phyloP scores from a whole-genome alignment of 371 early-diverging fungal genomes.

The Mortierella sp. region DNA sequence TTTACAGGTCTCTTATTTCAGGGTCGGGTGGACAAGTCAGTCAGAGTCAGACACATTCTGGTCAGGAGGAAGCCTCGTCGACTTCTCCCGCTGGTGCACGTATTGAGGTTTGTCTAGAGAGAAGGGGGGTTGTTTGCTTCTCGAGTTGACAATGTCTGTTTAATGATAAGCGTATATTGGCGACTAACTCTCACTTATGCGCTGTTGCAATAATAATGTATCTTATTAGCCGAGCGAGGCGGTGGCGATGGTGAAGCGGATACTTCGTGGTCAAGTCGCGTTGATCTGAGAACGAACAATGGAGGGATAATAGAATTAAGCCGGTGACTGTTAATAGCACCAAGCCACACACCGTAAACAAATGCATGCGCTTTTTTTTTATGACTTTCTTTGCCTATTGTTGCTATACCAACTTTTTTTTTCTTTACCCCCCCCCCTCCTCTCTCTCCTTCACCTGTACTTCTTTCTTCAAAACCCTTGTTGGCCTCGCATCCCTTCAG shows the following conservation, averaged over 20 bases:
- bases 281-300: background rate
- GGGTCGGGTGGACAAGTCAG: background rate
- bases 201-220: background rate
- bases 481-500: conserved; percentile 10
- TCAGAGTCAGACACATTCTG: background rate
- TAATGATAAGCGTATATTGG: background rate
- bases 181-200: background rate
- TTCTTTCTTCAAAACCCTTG: conserved; percentile 2
- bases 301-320: no score
- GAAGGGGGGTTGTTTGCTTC: no score
- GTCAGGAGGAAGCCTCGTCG: background rate
- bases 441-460: conserved; percentile 7
- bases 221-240: conserved; percentile 37
- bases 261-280: conserved; percentile 36
- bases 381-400: background rate
- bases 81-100: background rate
- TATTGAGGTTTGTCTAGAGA: background rate
- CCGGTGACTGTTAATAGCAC: background rate
- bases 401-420: background rate
- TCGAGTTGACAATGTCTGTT: background rate
- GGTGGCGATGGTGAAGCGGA: conserved; percentile 34
- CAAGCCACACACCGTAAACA: conserved; percentile 13
- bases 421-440: background rate
- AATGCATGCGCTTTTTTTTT: conserved; percentile 16
- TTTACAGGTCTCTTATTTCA: conserved; percentile 17